Evolutionary conservation across 768 basidiomycete genomes (phyloP).

Genomic region (Lentinula lateritia): DNA sequence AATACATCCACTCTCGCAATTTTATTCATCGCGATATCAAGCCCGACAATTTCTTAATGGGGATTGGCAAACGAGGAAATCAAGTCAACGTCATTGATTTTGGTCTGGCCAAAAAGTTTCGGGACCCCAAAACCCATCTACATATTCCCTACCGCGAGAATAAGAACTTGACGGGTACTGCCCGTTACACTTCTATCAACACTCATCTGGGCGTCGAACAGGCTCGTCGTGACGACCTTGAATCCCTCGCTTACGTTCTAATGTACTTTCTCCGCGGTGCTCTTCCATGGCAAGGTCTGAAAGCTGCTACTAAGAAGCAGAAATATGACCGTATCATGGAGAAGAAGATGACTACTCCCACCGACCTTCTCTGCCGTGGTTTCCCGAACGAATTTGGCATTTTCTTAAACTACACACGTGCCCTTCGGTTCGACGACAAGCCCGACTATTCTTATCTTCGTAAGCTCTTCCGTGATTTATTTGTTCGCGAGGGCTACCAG

Average conservation of each 20-base stretch:
- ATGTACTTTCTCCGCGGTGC: slow-evolving; percentile 99
- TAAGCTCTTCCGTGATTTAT: slow-evolving; percentile 98
- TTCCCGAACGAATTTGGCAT: slow-evolving; percentile 99
- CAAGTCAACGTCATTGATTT: slow-evolving; percentile 99
- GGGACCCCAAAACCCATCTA: slow-evolving; percentile 98
- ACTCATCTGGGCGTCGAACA: slow-evolving; percentile 98
- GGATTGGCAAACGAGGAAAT: slow-evolving; percentile 98
- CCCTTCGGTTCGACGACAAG: slow-evolving; percentile 99
- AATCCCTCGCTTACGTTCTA: slow-evolving; percentile 96
- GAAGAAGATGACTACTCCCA: slow-evolving; percentile 99
- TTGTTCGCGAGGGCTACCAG: slow-evolving; percentile 95
- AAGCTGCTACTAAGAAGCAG: slow-evolving; percentile 99
- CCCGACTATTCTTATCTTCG: slow-evolving; percentile 99
- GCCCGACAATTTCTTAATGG: slow-evolving; percentile 99
- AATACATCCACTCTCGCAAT: slow-evolving; percentile 99
- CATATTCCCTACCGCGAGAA: slow-evolving; percentile 99
- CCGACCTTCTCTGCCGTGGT: slow-evolving; percentile 95
- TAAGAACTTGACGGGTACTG: slow-evolving; percentile 99
- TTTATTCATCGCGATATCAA: slow-evolving; percentile 98
- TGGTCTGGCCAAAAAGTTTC: slow-evolving; percentile 98
- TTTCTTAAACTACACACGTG: slow-evolving; percentile 98
- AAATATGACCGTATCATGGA: slow-evolving; percentile 99
- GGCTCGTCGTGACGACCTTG: slow-evolving; percentile 95
- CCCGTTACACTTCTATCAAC: slow-evolving; percentile 99
- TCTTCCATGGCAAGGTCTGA: slow-evolving; percentile 98